Percentiles rank a stretch among this genome's conserved stretches.
Evolutionary conservation across 1,139 yeast genomes (phyloP).

Genomic region (Candida glucosophila): DNA sequence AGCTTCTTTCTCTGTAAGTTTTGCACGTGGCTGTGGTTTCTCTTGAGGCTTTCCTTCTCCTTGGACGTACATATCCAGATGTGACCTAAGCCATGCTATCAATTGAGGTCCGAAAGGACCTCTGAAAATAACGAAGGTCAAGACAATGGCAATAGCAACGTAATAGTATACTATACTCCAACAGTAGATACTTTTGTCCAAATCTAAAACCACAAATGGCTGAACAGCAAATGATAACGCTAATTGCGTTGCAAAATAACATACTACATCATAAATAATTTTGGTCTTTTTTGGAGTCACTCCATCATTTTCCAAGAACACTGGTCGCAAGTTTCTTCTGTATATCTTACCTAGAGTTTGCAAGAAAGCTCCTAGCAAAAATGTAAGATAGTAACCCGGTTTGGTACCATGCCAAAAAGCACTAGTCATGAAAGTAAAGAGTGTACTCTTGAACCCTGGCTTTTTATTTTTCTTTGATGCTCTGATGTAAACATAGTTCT

Average conservation of each 20-base stretch:
- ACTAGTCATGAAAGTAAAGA: slow-evolving; percentile 80
- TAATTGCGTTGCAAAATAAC: slow-evolving; percentile 65
- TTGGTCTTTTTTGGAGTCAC: slow-evolving; percentile 53
- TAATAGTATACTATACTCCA: slow-evolving; percentile 74
- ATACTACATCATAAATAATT: slow-evolving; percentile 54
- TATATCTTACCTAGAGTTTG: slow-evolving; percentile 78
- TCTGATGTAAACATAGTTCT: slow-evolving; percentile 79
- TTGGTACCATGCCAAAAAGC: slow-evolving; percentile 98
- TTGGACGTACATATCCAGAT: no score
- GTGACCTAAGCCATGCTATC: slow-evolving; percentile 18
- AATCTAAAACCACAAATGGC: slow-evolving; percentile 75
- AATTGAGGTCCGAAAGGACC: slow-evolving; percentile 60
- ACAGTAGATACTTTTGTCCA: slow-evolving; percentile 49
- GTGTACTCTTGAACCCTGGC: slow-evolving; percentile 81
- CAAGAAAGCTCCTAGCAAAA: slow-evolving; percentile 77
- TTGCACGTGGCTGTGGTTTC: slow-evolving; percentile 1
- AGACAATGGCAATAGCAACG: slow-evolving; percentile 46
- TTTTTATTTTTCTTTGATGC: slow-evolving; percentile 67
- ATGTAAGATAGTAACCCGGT: slow-evolving; percentile 90
- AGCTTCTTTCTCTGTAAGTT: slow-evolving; percentile 13
- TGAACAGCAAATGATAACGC: slow-evolving; percentile 75
- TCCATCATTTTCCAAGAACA: slow-evolving; percentile 67
- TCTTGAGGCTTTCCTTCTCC: slow-evolving; percentile 12
- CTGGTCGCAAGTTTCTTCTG: slow-evolving; percentile 79
- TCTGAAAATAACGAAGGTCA: slow-evolving; percentile 48